phyloP scores from a whole-genome alignment of 2,329 filamentous ascomycete species.

The Cladosporium sp. region DNA sequence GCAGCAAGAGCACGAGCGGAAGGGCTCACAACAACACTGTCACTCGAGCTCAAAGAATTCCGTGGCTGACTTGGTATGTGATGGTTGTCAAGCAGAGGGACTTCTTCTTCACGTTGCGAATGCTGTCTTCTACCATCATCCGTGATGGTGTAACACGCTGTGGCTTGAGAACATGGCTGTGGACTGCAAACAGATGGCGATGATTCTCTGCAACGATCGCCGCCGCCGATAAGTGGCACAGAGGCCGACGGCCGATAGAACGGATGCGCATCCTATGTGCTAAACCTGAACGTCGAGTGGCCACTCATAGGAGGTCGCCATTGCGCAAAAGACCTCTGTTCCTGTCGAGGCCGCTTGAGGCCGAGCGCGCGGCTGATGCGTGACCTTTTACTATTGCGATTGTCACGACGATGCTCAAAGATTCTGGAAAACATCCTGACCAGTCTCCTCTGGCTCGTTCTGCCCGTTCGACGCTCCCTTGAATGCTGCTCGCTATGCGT shows the following conservation, averaged over 20 bases:
- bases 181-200: neutral
- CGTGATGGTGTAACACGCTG: too few relatives aligned
- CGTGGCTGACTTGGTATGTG: neutral
- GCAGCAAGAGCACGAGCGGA: conserved; percentile 22
- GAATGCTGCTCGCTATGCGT: neutral
- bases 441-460: neutral
- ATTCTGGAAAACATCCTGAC: neutral
- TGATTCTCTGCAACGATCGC: neutral
- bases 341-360: neutral
- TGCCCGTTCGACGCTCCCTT: neutral
- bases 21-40: conserved; percentile 11
- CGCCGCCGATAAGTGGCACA: neutral
- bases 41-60: neutral
- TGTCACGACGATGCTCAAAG: neutral
- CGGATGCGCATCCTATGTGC: conserved; percentile 22
- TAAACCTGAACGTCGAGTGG: conserved; percentile 23
- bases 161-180: too few relatives aligned
- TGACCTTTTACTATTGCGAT: neutral
- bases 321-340: neutral
- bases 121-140: too few relatives aligned
- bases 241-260: conserved; percentile 15
- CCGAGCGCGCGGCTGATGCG: neutral
- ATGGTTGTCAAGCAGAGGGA: neutral
- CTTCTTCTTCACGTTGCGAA: neutral
- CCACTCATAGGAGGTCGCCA: conserved; percentile 33